These are phyloP conservation scores for Peronospora farinosa DNA, from an alignment of 352 stramenopile species.

Conservation along the genomic window DNA sequence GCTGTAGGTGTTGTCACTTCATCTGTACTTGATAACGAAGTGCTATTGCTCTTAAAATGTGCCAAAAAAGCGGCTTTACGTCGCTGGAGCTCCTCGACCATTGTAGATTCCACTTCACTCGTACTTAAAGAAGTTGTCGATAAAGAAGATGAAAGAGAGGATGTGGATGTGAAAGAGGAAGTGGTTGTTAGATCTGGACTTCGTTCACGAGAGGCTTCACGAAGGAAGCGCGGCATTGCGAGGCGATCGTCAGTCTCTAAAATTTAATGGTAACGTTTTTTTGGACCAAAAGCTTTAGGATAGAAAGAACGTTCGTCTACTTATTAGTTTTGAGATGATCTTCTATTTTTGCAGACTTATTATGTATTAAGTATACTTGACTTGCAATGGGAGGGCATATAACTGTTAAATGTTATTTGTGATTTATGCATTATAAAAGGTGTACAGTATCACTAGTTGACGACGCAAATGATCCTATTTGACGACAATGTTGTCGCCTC, in stretches of 20 bases:
- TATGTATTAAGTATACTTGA: too few relatives aligned
- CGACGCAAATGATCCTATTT: too few relatives aligned
- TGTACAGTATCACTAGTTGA: too few relatives aligned
- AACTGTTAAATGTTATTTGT: too few relatives aligned
- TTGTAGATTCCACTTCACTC: conserved; percentile 22
- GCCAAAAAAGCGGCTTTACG: conserved; percentile 45
- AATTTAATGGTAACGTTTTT: background rate
- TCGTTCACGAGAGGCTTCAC: conserved; percentile 17
- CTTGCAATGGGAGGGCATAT: too few relatives aligned
- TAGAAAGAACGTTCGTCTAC: too few relatives aligned
- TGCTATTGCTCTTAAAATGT: conserved; percentile 37
- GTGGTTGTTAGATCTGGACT: background rate
- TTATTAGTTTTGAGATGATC: too few relatives aligned
- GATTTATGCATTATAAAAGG: too few relatives aligned
- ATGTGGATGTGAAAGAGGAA: background rate
- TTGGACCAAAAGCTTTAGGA: too few relatives aligned
- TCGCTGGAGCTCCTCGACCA: conserved; percentile 36
- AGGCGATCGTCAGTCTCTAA: conserved; percentile 23
- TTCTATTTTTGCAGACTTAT: too few relatives aligned
- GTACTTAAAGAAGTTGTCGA: conserved; percentile 14
- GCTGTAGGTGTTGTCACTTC: conserved; percentile 6
- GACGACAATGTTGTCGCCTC: too few relatives aligned
- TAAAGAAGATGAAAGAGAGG: conserved; percentile 7
- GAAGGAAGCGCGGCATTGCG: conserved; percentile 31
- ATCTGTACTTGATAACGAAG: conserved; percentile 6